Base-by-base conservation (phyloP, 805 yeast genomes). In the Wickerhamiella sergipiensis region DNA sequence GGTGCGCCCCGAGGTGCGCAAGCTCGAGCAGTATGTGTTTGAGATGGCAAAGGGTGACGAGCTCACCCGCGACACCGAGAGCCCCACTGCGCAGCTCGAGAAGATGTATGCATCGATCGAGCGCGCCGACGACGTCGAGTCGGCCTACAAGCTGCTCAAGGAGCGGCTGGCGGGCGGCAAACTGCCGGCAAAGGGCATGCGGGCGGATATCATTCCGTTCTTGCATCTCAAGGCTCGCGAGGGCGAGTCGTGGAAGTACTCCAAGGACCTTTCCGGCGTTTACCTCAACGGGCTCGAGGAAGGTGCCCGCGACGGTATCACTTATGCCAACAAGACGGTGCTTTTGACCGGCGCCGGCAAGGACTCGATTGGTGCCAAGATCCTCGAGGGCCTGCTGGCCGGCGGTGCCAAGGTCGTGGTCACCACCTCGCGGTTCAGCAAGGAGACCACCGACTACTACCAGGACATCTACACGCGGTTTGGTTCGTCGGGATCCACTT, bases 351-450 rank as follows among this genome's bases (percentile, higher is more conserved):
- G 98, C 76, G 97, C 97, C 48, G 98, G 98, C 75, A 89, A 86
- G 47, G 98, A 97, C 50, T 92, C 98, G 48, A 92, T 92, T 64
- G 98, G 97, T 73, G 96, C 96, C 55, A 96, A 92, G 70, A 79
- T 92, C 59, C 76, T 92, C 66, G 94, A 86, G 73, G 98, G 98
- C 58, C 75, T 92, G 65, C 75, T 92, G 51, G 81, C 90, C 64
- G 98, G 98, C 72, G 99, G 99, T 75, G 97, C 98, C 46, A 86
- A 84, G 69, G 97, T 89, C 61, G 74, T 92, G 65, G 95, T 90
- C 52, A 92, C 99, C 46, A 92, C 99, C 49, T 88, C 96, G 24
- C 79, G 96, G 69, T 92, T 84, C 78, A 85, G 95, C 56, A 85
- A 86, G 74, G 78, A 82, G 67, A 95, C 87, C 47, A 89, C 97